A percentile compares a stretch with the other conserved stretches of the same genome.
Conservation (phyloP, 306 rosid species). For the Begonia peltatifolia region DNA sequence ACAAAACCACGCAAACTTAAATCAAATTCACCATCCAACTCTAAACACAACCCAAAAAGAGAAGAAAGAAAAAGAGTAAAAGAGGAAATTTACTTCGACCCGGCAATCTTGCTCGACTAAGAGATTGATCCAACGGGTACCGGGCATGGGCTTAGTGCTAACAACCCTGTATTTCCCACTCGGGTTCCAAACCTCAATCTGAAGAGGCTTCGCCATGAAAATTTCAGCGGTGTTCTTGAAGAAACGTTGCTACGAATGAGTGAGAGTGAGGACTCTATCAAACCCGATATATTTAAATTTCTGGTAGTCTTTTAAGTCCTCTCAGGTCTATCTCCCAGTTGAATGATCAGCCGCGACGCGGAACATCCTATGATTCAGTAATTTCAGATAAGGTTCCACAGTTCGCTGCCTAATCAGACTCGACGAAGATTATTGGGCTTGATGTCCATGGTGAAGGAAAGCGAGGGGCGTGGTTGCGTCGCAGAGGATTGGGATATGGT, state of each 20-base stretch:
- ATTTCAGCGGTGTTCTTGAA: background rate
- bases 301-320: background rate
- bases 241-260: background rate
- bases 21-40: conserved; percentile 1
- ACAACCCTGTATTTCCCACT: conserved; percentile 89
- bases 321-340: conserved; percentile 5
- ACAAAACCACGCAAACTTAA: background rate
- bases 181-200: conserved; percentile 90
- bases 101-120: conserved; percentile 82
- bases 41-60: background rate
- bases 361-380: background rate
- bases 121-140: conserved; percentile 97
- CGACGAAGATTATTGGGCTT: background rate
- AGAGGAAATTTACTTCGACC: conserved; percentile 48
- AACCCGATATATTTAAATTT: conserved; percentile 7
- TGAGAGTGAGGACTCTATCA: background rate
- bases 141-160: conserved; percentile 97
- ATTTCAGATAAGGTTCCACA: background rate
- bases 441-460: background rate
- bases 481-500: background rate
- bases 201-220: conserved; percentile 84
- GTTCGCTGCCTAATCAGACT: conserved; percentile 6
- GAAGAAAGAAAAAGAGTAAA: background rate
- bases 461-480: conserved; percentile 1
- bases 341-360: conserved; percentile 12